Conservation (phyloP, 768 basidiomycete genomes). For the Trametes gibbosa region DNA sequence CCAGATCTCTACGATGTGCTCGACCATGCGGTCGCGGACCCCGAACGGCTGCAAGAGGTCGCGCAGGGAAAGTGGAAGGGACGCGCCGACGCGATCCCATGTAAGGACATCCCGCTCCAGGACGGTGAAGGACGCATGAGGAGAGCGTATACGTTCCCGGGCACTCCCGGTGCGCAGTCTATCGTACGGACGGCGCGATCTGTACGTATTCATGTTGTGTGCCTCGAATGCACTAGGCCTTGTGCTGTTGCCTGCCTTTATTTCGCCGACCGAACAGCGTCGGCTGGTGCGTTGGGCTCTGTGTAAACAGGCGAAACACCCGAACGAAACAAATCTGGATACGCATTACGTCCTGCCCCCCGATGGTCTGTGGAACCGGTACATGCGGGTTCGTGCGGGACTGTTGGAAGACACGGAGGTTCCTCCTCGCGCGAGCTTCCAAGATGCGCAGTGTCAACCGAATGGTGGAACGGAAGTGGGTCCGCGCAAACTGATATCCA, state of each 20-base stretch:
- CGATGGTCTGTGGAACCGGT: constrained; percentile 75
- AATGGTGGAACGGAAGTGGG: constrained; percentile 44
- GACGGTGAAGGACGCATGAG: constrained; percentile 8
- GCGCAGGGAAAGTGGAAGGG: constrained; percentile 49
- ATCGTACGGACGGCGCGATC: neutral
- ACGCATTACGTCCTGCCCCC: constrained; percentile 78
- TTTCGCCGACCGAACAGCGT: constrained; percentile 62
- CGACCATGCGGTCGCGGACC: constrained; percentile 56
- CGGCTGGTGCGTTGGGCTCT: constrained; percentile 73
- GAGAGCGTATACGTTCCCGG: constrained; percentile 48
- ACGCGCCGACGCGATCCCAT: constrained; percentile 35
- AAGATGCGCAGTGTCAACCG: constrained; percentile 6
- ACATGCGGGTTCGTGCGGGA: constrained; percentile 37
- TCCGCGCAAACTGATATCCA: constrained; percentile 68
- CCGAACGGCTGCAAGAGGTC: constrained; percentile 40
- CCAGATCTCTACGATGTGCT: constrained; percentile 69
- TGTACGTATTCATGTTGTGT: constrained; percentile 20
- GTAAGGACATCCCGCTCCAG: constrained; percentile 31
- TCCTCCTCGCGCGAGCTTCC: constrained; percentile 43
- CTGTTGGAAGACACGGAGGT: constrained; percentile 34
- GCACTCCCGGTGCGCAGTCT: constrained; percentile 51
- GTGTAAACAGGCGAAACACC: constrained; percentile 65
- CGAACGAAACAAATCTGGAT: constrained; percentile 90
- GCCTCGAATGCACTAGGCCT: constrained; percentile 54
- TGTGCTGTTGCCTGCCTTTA: constrained; percentile 75